Evolutionary conservation across 768 basidiomycete genomes (phyloP).

Genomic region (Pisolithus sp.): DNA sequence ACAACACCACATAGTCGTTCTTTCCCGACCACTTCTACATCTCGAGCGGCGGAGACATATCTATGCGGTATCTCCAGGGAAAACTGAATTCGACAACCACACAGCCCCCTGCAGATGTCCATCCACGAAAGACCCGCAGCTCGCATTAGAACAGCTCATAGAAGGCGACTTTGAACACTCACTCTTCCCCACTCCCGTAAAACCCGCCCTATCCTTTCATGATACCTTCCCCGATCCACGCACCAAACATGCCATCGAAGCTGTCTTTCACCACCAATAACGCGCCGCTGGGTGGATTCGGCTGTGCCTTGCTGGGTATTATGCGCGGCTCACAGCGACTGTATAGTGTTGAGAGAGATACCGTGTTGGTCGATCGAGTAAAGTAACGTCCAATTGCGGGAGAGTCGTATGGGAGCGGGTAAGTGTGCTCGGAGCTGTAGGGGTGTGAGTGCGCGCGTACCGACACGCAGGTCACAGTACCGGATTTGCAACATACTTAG

Average conservation of each 20-base stretch:
- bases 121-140: not conserved
- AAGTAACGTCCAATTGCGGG: conserved; percentile 24
- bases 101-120: not conserved
- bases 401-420: conserved; percentile 67
- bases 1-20: conserved; percentile 87
- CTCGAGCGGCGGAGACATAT: conserved; percentile 34
- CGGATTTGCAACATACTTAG: conserved; percentile 46
- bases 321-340: conserved; percentile 44
- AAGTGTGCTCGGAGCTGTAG: conserved; percentile 62
- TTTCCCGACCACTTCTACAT: conserved; percentile 80
- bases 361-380: conserved; percentile 71
- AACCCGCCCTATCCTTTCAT: conserved; percentile 61
- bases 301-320: conserved; percentile 18
- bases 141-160: too few relatives aligned
- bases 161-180: conserved; percentile 12
- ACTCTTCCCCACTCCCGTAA: conserved; percentile 90
- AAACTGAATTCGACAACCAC: conserved; percentile 43
- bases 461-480: conserved; percentile 33
- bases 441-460: not conserved
- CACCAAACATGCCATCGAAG: conserved; percentile 67
- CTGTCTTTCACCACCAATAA: conserved; percentile 65
- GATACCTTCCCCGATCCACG: conserved; percentile 71
- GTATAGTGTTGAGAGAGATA: conserved; percentile 89
- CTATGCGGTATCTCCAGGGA: conserved; percentile 57
- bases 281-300: conserved; percentile 34